Base-by-base conservation (phyloP, 2,329 filamentous ascomycete species). In the Talaromyces atroroseus region DNA sequence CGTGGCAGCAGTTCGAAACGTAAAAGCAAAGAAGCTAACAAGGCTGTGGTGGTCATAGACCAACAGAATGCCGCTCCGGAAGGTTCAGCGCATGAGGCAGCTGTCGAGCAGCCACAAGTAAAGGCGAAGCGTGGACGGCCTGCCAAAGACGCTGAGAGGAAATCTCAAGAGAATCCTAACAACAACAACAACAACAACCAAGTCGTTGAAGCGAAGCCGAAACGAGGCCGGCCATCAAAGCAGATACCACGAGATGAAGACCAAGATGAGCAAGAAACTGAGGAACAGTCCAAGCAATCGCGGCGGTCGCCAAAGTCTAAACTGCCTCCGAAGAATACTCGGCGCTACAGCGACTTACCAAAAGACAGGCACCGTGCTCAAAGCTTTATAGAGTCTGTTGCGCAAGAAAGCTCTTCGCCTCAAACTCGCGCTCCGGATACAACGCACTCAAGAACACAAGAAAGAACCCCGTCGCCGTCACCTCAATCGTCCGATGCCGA, bases 401-500 rank as follows among this genome's bases (percentile, higher is more conserved):
- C 21, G 12, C 65, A 55, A 26, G 44, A 58, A 5, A 58, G 63
- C 14, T 59, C 56, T 48, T 48, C 49, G 8, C 58, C 60, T 8
- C 58, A 54, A 12, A 54, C 52, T 11, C 57, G 52, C 6, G 56
- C 59, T 18, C 34, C 49, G 52, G 54, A 34, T 40, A 53, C 26
- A 50, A 29, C 18, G 6, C 58, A 24, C 59, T 55, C 58, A n/a
- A 54, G 42, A 16, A 49, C 57, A 11, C 82, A 66, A 24, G 65
- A 67, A 56, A 64, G 62, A 12, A 81, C 83, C 0, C 85, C 84
- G 0, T 88, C 86, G 0, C 81, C 81, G 18, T 88, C 88, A 1
- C 86, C 86, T 0, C 88, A 90, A 63, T 87, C 88, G 1, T 92
- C 89, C 0, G 87, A 94, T 66, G 87, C 87, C 0, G 89, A 94